Evolutionary conservation across 1,139 yeast species (phyloP).

Genomic region (Meyerozyma guilliermondii): DNA sequence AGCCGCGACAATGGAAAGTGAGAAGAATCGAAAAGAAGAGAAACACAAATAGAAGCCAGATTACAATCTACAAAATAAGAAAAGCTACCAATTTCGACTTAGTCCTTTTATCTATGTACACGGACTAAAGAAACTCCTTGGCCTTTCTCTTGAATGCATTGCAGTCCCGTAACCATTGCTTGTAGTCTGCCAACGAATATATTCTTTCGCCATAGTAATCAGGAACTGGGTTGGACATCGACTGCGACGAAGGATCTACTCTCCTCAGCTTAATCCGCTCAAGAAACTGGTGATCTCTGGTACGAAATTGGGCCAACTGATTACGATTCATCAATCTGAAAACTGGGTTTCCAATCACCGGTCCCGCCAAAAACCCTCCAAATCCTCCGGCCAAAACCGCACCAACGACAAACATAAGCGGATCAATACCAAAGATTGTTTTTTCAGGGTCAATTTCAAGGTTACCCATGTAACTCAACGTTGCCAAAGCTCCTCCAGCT

Average conservation of each 20-base stretch:
- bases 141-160: slow-evolving; percentile 85
- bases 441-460: slow-evolving; percentile 77
- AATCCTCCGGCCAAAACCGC: slow-evolving; percentile 66
- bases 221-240: slow-evolving; percentile 92
- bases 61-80: too few species aligned
- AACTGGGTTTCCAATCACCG: slow-evolving; percentile 66
- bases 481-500: slow-evolving; percentile 57
- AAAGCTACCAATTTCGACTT: too few species aligned
- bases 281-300: slow-evolving; percentile 70
- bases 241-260: slow-evolving; percentile 91
- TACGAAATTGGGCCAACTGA: slow-evolving; percentile 39
- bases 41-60: too few species aligned
- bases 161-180: slow-evolving; percentile 95
- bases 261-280: slow-evolving; percentile 70
- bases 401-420: slow-evolving; percentile 69
- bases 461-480: slow-evolving; percentile 76
- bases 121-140: slow-evolving; percentile 59
- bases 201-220: slow-evolving; percentile 97
- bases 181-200: slow-evolving; percentile 77
- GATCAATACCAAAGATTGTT: slow-evolving; percentile 80
- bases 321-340: slow-evolving; percentile 55
- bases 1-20: neutral
- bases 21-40: too few species aligned
- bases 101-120: slow-evolving; percentile 1
- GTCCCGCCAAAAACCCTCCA: slow-evolving; percentile 80